phyloP scores from a whole-genome alignment of 257 asterid species.

The Anisodus acutangulus region DNA sequence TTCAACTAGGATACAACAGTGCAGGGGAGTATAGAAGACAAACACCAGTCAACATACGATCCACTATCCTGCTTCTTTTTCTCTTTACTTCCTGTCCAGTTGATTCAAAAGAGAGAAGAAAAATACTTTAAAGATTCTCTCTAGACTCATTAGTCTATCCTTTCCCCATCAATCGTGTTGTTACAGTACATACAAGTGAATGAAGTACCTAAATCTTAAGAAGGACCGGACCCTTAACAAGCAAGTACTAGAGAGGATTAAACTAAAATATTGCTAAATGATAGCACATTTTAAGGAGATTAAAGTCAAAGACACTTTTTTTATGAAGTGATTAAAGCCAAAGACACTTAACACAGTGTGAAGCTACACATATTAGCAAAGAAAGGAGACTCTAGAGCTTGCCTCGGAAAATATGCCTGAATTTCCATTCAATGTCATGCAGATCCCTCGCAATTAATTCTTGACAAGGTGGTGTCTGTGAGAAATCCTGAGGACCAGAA shows the following conservation, averaged over 20 bases:
- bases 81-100: neutral
- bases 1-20: neutral
- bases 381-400: neutral
- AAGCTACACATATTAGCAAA: neutral
- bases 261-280: neutral
- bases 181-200: neutral
- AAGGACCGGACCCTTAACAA: neutral
- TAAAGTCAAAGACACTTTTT: neutral
- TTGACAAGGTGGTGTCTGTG: neutral
- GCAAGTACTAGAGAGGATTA: neutral
- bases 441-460: constrained; percentile 24
- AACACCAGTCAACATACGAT: neutral
- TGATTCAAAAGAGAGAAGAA: neutral
- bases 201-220: neutral
- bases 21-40: neutral
- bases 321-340: neutral
- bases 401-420: constrained; percentile 26
- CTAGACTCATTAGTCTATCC: neutral
- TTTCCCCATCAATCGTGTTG: neutral
- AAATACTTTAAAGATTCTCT: neutral
- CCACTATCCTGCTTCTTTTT: constrained; percentile 7
- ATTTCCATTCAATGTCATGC: constrained; percentile 24
- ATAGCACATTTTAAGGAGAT: neutral
- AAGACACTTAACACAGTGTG: neutral
- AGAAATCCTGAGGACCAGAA: constrained; percentile 32